These are phyloP conservation scores for Harrya chromipes DNA, from an alignment of 768 basidiomycete species.

Conservation along the genomic window DNA sequence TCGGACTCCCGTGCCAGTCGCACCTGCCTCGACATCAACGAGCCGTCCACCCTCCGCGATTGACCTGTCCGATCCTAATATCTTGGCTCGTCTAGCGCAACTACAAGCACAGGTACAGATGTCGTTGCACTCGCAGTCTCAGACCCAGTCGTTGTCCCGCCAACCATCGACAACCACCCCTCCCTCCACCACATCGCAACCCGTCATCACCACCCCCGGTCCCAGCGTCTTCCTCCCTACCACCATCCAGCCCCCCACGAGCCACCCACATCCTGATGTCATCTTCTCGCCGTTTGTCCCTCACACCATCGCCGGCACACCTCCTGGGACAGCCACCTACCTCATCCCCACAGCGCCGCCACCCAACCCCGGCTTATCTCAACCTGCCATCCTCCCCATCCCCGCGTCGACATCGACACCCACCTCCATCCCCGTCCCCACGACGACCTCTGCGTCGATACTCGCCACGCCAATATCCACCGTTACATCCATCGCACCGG, in stretches of 20 bases:
- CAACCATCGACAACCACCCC: constrained; percentile 2
- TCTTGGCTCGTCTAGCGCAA: constrained; percentile 25
- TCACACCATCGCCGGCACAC: not conserved
- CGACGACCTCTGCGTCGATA: constrained; percentile 5
- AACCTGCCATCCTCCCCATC: not conserved
- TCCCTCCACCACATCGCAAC: not conserved
- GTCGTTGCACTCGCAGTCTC: constrained; percentile 1
- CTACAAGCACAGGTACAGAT: constrained; percentile 21
- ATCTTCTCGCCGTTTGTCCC: not conserved
- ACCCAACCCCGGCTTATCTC: too few relatives aligned
- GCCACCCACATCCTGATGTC: constrained; percentile 13
- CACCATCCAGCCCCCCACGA: not conserved
- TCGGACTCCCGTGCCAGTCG: not conserved
- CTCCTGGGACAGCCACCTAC: not conserved
- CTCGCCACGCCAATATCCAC: constrained; percentile 1
- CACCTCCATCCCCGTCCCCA: not conserved
- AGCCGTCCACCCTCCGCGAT: constrained; percentile 3
- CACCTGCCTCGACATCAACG: not conserved
- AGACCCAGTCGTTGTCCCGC: not conserved
- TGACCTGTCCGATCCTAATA: constrained; percentile 24
- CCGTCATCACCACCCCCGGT: not conserved
- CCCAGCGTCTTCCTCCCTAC: not conserved
- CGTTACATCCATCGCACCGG: constrained; percentile 13
- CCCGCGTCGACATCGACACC: not conserved
- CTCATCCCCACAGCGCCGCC: not conserved